Conservation (phyloP, 2,329 filamentous ascomycete genomes). For the Teratosphaeria epicoccoides region DNA sequence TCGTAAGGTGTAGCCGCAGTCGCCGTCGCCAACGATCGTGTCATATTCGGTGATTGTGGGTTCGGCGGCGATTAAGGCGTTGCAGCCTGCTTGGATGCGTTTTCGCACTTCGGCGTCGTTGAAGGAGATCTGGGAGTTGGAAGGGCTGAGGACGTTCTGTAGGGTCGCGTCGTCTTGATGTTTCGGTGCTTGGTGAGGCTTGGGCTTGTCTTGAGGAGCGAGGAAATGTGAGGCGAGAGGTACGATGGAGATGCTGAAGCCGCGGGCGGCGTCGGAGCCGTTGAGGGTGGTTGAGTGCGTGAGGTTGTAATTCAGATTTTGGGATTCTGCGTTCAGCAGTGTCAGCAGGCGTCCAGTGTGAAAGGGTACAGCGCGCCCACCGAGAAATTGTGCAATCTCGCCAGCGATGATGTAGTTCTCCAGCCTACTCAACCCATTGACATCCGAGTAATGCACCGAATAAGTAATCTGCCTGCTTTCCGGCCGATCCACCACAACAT, state of each 20-base stretch:
- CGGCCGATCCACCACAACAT: background rate
- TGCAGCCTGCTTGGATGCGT: conserved; percentile 22
- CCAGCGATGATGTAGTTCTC: conserved; percentile 28
- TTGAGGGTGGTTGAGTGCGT: conserved; percentile 26
- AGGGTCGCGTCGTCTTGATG: conserved; percentile 4
- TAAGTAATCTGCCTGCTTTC: conserved; percentile 10
- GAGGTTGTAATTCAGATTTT: conserved; percentile 21
- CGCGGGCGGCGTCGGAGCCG: conserved; percentile 20
- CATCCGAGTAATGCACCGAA: conserved; percentile 26
- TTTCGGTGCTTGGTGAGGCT: background rate
- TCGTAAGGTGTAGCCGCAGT: conserved; percentile 28
- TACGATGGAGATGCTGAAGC: conserved; percentile 25
- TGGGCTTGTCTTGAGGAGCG: conserved; percentile 11
- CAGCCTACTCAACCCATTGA: conserved; percentile 26
- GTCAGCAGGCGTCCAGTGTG: conserved; percentile 2
- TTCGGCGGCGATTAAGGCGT: conserved; percentile 25
- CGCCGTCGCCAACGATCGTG: conserved; percentile 28
- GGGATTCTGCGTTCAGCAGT: conserved; percentile 13
- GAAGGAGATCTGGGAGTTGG: conserved; percentile 18
- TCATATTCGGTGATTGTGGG: conserved; percentile 28
- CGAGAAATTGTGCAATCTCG: conserved; percentile 24
- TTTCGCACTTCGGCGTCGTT: conserved; percentile 17
- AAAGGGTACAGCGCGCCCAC: conserved; percentile 9
- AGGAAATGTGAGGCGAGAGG: conserved; percentile 19
- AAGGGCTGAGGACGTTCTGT: conserved; percentile 9